Conservation (phyloP, 1,284 basidiomycete species). For the Naganishia albida region DNA sequence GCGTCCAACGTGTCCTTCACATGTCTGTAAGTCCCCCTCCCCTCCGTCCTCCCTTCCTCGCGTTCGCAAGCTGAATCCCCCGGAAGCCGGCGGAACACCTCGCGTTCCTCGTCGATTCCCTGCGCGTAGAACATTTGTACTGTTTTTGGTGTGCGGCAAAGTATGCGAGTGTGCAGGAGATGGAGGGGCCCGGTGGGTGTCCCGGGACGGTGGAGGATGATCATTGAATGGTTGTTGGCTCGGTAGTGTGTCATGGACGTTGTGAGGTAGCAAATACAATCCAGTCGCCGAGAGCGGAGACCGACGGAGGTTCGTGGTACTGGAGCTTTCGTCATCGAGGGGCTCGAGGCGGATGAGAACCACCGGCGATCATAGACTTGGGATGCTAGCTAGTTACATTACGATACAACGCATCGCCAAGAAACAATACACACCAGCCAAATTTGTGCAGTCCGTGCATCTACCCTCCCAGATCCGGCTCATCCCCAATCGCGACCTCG, state of each 20-base stretch:
- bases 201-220: conserved; percentile 53
- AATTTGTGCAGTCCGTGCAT: too few relatives aligned
- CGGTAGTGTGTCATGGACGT: too few relatives aligned
- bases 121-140: conserved; percentile 50
- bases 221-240: conserved; percentile 41
- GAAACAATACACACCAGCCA: too few relatives aligned
- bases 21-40: conserved; percentile 48
- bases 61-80: background rate
- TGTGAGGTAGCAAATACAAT: too few relatives aligned
- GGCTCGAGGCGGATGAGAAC: too few relatives aligned
- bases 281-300: too few relatives aligned
- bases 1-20: conserved; percentile 47
- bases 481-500: conserved; percentile 6
- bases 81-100: conserved; percentile 46
- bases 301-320: too few relatives aligned
- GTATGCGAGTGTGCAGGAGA: conserved; percentile 48
- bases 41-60: background rate
- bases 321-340: too few relatives aligned
- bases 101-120: conserved; percentile 46
- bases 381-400: too few relatives aligned
- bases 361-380: too few relatives aligned
- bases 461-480: conserved; percentile 4
- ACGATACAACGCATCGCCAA: too few relatives aligned
- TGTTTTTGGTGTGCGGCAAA: conserved; percentile 53
- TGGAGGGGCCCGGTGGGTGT: conserved; percentile 52